Percentiles rank a stretch among this genome's conserved stretches.
phyloP scores from a whole-genome alignment of 495 filamentous ascomycete species.

The Pseudoneurospora amorphoporcata region DNA sequence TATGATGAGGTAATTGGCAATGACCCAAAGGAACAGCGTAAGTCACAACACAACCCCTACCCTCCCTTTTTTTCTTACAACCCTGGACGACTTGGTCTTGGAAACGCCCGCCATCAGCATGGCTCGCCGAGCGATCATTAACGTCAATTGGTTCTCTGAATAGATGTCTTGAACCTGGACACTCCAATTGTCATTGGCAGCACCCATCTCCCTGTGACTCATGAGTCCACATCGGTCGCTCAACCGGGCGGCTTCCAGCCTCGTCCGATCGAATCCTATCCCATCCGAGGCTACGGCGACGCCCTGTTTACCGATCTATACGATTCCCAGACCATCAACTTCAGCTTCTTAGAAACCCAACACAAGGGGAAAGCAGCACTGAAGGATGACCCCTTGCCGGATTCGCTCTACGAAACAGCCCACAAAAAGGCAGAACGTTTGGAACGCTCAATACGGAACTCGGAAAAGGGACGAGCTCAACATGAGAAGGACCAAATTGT shows the following conservation, averaged over 20 bases:
- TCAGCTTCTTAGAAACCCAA: slow-evolving; percentile 38
- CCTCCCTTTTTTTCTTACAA: slow-evolving; percentile 1
- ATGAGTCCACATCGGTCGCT: slow-evolving; percentile 10
- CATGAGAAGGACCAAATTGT: slow-evolving; percentile 87
- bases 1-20: slow-evolving; percentile 86
- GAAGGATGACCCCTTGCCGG: slow-evolving; percentile 56
- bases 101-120: slow-evolving; percentile 10
- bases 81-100: background rate
- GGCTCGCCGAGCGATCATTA: slow-evolving; percentile 35
- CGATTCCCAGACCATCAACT: slow-evolving; percentile 45
- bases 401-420: slow-evolving; percentile 53
- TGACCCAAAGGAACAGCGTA: slow-evolving; percentile 66
- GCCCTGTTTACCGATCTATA: slow-evolving; percentile 37
- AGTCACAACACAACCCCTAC: slow-evolving; percentile 18
- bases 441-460: slow-evolving; percentile 87
- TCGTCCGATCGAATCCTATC: slow-evolving; percentile 16
- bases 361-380: slow-evolving; percentile 22
- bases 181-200: slow-evolving; percentile 49
- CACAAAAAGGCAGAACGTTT: slow-evolving; percentile 74
- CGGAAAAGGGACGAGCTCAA: slow-evolving; percentile 82
- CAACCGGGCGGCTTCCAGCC: slow-evolving; percentile 16
- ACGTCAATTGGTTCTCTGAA: slow-evolving; percentile 5
- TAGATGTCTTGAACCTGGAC: slow-evolving; percentile 51
- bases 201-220: slow-evolving; percentile 21
- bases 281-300: slow-evolving; percentile 38